Conservation (phyloP, 106 monocot genomes). For the Posidonia australis region DNA sequence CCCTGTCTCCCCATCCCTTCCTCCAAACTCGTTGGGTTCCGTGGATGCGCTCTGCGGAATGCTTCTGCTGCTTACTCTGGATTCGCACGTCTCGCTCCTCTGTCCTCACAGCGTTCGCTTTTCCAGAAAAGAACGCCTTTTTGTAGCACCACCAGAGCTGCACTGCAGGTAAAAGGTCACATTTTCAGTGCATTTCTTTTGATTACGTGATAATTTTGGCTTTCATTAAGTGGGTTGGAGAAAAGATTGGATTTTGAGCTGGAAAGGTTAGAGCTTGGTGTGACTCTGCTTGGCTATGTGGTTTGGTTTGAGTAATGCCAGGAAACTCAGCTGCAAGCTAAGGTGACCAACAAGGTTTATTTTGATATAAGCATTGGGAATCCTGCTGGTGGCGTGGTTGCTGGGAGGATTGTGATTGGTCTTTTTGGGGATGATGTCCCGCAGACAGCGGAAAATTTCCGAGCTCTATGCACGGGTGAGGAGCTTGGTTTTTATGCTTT, state of each 20-base stretch:
- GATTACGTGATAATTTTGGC: background rate
- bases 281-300: background rate
- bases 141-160: conserved; percentile 16
- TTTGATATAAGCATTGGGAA: conserved; percentile 91
- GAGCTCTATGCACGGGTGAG: conserved; percentile 85
- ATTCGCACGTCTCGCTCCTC: background rate
- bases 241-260: background rate
- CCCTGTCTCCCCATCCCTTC: background rate
- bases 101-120: background rate
- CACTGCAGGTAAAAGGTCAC: conserved; percentile 21
- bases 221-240: background rate
- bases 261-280: background rate
- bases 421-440: conserved; percentile 89
- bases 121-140: conserved; percentile 4
- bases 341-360: conserved; percentile 79
- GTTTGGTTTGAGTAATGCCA: conserved; percentile 1
- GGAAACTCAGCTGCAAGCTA: conserved; percentile 61
- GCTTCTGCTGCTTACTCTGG: conserved; percentile 3
- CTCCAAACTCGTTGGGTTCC: background rate
- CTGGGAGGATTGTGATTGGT: conserved; percentile 86
- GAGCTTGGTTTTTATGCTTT: background rate
- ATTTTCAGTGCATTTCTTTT: background rate
- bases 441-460: conserved; percentile 88
- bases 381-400: conserved; percentile 45
- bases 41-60: background rate